phyloP scores from a whole-genome alignment of 306 rosid species.

The Fragaria ananassa region DNA sequence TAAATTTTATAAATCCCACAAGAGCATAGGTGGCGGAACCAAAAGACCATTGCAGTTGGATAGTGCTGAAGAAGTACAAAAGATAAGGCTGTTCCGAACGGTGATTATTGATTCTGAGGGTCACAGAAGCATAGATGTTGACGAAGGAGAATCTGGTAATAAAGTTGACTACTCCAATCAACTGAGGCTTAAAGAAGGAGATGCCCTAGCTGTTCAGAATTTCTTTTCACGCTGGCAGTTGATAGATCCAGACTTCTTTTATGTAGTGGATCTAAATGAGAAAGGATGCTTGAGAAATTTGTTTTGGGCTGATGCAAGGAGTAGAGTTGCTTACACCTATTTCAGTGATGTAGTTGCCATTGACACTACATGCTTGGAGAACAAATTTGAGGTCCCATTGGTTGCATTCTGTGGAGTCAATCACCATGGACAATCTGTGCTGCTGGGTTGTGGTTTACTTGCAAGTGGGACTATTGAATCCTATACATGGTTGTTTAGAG shows the following conservation, averaged over 20 bases:
- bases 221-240: conserved; percentile 46
- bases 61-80: conserved; percentile 46
- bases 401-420: conserved; percentile 62
- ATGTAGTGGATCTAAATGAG: neutral
- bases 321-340: conserved; percentile 44
- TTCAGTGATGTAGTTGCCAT: conserved; percentile 55
- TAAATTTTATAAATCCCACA: conserved; percentile 66
- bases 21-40: conserved; percentile 43
- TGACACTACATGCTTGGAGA: conserved; percentile 48
- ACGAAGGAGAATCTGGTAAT: conserved; percentile 31
- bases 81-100: conserved; percentile 52
- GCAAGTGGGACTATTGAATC: conserved; percentile 55
- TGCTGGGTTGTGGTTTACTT: conserved; percentile 74
- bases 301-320: neutral
- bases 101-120: conserved; percentile 50
- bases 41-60: conserved; percentile 57
- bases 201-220: conserved; percentile 50
- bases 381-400: conserved; percentile 52
- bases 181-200: conserved; percentile 56
- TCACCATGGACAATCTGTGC: conserved; percentile 62
- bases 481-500: conserved; percentile 68
- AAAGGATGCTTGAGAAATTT: neutral
- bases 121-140: conserved; percentile 35
- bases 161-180: conserved; percentile 37
- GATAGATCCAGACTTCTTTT: conserved; percentile 35